Conservation (phyloP, 805 yeast species). For the Starmera dryadoides region DNA sequence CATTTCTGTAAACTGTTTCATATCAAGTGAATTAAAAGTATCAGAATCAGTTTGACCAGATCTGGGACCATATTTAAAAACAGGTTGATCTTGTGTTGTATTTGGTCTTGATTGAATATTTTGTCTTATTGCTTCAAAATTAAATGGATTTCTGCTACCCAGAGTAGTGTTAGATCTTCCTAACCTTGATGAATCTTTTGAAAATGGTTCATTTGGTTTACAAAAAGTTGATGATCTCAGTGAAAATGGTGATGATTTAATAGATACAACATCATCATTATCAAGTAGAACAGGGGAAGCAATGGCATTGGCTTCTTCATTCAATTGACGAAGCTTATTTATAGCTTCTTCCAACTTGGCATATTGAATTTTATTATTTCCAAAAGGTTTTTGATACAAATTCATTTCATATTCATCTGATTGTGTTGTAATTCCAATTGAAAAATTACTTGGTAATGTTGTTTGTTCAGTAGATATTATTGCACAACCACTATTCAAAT, state of each 20-base stretch:
- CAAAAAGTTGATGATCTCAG: too few relatives aligned
- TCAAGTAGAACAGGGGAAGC: not conserved
- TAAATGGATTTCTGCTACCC: not conserved
- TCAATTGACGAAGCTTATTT: not conserved
- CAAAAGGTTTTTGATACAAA: too few relatives aligned
- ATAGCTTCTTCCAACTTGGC: not conserved
- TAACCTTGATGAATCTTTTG: too few relatives aligned
- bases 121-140: not conserved
- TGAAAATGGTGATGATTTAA: not conserved
- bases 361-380: too few relatives aligned
- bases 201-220: too few relatives aligned
- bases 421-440: too few relatives aligned
- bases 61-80: not conserved
- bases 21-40: not conserved
- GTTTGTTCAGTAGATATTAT: too few relatives aligned
- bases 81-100: not conserved
- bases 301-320: not conserved
- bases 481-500: too few relatives aligned
- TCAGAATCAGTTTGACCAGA: not conserved
- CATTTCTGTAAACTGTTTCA: not conserved
- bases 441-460: too few relatives aligned
- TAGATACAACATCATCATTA: not conserved
- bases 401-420: too few relatives aligned
- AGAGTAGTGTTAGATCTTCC: not conserved
- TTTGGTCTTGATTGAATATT: not conserved